A percentile compares a stretch with the other conserved stretches of the same genome.
These are phyloP conservation scores for Westerdykella ornata DNA, from an alignment of 2,329 filamentous ascomycete species.

Conservation along the genomic window DNA sequence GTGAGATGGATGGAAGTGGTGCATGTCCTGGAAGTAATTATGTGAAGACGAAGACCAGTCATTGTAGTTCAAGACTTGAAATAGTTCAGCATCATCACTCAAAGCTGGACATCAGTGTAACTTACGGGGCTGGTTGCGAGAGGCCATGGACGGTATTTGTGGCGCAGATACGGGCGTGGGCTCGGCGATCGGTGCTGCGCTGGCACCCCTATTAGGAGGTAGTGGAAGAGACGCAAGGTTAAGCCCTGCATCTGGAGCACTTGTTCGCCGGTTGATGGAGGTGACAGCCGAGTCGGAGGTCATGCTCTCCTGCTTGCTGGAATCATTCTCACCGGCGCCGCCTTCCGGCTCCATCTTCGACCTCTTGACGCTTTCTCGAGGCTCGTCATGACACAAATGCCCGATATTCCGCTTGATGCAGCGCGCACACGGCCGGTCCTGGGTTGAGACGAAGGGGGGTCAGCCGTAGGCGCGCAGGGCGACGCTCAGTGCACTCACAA, in stretches of 20 bases:
- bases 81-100: slow-evolving; percentile 19
- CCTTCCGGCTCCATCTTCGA: slow-evolving; percentile 52
- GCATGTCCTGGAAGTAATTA: slow-evolving; percentile 89
- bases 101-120: slow-evolving; percentile 33
- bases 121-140: slow-evolving; percentile 70
- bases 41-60: slow-evolving; percentile 68
- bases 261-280: slow-evolving; percentile 24
- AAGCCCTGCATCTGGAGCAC: slow-evolving; percentile 34
- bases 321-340: slow-evolving; percentile 26
- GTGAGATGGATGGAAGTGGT: slow-evolving; percentile 86
- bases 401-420: slow-evolving; percentile 99
- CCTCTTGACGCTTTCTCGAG: slow-evolving; percentile 76
- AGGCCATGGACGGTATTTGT: slow-evolving; percentile 55
- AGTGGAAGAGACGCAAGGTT: slow-evolving; percentile 33
- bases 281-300: slow-evolving; percentile 24
- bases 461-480: slow-evolving; percentile 20
- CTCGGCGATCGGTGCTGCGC: slow-evolving; percentile 61
- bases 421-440: slow-evolving; percentile 93
- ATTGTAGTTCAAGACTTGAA: slow-evolving; percentile 70
- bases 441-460: slow-evolving; percentile 34
- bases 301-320: slow-evolving; percentile 24
- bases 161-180: slow-evolving; percentile 61
- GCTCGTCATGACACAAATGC: slow-evolving; percentile 96
- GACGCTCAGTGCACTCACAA: slow-evolving; percentile 31
- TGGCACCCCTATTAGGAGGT: slow-evolving; percentile 31